Evolutionary conservation across 31 red algal species (phyloP), one percentile per base, ranked within the genome.

Genomic region (Odonthalia washingtoniensis): DNA sequence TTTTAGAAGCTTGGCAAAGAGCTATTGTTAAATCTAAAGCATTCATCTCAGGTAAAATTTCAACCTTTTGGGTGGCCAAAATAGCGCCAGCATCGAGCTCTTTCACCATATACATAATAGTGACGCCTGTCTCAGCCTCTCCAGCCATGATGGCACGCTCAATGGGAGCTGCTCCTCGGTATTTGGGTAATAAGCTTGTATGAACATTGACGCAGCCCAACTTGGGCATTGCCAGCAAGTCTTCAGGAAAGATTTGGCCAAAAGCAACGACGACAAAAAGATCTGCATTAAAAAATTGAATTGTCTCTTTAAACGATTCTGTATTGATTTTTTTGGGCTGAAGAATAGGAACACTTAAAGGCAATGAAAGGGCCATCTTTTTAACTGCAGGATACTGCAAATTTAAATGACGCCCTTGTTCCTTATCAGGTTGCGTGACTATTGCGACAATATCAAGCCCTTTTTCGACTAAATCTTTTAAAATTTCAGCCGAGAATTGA

Each of bases 401-500:
- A 28, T 81, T 64, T 36, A 31, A 28, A 36, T 46, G 42, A 30
- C 77, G 77, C 30, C 77, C 77, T 64, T 28, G 42, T 38, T 40
- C 42, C 62, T 38, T 27, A 81, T 81, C 77, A 31, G 77, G 77
- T 64, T 81, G 77, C 27, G 44, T 64, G 36, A 65, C 40, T n/a
- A 81, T 39, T 27, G 26, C 28, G 30, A 81, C 46, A 30, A 64
- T 65, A 31, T 81, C 44, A 30, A 75, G 40, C 72, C 38, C 72
- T 49, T 86, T 87, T 40, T 41, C 76, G 53, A 45, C 37, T 44
- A 95, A 49, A 65, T 39, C 76, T 40, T 85, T 43, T 38, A 96
- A 72, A 31, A 74, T 72, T 18, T 77, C 45, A 3, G 90, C 94
- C 5, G 94, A 89, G 35, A 96, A 62, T n/a, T 76, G 46, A 28